A percentile compares a stretch with the other conserved stretches of the same genome.
These are phyloP conservation scores for Penicillium roqueforti DNA, from an alignment of 495 filamentous ascomycete species.

Conservation along the genomic window DNA sequence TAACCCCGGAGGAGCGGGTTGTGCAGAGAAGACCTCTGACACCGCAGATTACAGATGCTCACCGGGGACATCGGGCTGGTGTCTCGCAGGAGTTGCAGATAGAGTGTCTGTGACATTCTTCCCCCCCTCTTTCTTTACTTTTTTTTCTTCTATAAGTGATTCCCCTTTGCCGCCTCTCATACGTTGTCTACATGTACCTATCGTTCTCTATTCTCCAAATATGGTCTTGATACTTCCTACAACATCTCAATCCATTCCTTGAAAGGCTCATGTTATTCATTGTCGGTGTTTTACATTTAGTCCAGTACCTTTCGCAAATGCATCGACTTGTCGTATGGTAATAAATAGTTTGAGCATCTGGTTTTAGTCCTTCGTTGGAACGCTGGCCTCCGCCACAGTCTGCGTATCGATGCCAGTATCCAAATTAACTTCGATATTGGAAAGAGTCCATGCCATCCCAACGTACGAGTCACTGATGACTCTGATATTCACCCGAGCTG, in stretches of 20 bases:
- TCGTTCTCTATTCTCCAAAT: background rate
- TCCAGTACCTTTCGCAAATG: background rate
- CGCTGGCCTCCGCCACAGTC: conserved; percentile 23
- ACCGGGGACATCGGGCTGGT: conserved; percentile 31
- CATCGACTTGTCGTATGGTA: background rate
- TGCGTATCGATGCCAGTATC: conserved; percentile 16
- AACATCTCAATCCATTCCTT: background rate
- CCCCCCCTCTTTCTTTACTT: background rate
- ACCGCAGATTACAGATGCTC: conserved; percentile 29
- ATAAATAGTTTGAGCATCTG: conserved; percentile 1
- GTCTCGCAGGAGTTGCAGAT: conserved; percentile 38
- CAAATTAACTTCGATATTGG: conserved; percentile 27
- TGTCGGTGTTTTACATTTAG: background rate
- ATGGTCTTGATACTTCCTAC: background rate
- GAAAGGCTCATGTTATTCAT: background rate
- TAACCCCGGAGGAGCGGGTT: conserved; percentile 27
- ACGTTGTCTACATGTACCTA: background rate
- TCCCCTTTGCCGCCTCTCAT: background rate
- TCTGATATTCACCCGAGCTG: conserved; percentile 56
- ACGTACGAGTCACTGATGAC: conserved; percentile 85
- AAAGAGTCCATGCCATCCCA: conserved; percentile 64
- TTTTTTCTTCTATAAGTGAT: conserved; percentile 3
- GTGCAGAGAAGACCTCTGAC: conserved; percentile 23
- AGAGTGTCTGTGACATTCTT: conserved; percentile 28
- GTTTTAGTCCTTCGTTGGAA: conserved; percentile 17